Evolutionary conservation across 2,329 filamentous ascomycete genomes (phyloP).

Genomic region (Penicillium sp.): DNA sequence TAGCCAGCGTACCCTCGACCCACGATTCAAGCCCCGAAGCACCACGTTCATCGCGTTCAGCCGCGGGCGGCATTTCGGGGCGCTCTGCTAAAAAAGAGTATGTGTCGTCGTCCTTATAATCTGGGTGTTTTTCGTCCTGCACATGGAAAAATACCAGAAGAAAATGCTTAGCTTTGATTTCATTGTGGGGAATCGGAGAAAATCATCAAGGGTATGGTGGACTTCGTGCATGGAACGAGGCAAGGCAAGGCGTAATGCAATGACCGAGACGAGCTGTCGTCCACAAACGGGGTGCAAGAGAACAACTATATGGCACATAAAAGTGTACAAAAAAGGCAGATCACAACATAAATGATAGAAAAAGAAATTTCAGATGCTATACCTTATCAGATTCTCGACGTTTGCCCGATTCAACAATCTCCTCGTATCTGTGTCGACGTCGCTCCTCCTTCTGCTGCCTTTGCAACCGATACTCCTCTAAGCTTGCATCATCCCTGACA

Average conservation of each 20-base stretch:
- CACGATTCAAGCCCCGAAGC: conserved; percentile 47
- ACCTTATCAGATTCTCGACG: conserved; percentile 41
- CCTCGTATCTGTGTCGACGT: conserved; percentile 41
- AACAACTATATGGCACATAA: conserved; percentile 33
- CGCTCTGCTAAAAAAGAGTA: conserved; percentile 68
- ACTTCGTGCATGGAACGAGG: conserved; percentile 23
- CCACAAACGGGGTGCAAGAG: conserved; percentile 12
- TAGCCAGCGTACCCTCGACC: conserved; percentile 21
- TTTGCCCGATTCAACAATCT: conserved; percentile 38
- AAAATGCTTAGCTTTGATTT: conserved; percentile 35
- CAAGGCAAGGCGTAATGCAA: background rate
- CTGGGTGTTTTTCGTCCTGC: conserved; percentile 36
- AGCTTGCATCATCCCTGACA: conserved; percentile 42
- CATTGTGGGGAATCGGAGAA: conserved; percentile 22
- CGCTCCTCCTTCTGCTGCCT: conserved; percentile 40
- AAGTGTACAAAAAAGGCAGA: conserved; percentile 29
- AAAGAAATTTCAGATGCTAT: conserved; percentile 38
- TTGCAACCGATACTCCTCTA: conserved; percentile 37
- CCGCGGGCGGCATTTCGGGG: conserved; percentile 60
- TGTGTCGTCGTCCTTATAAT: conserved; percentile 46
- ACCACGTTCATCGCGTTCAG: conserved; percentile 42
- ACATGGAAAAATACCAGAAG: conserved; percentile 31
- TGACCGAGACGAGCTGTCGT: conserved; percentile 13
- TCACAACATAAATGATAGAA: conserved; percentile 27
- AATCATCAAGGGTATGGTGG: conserved; percentile 3